Percentiles rank a stretch among this genome's conserved stretches.
Conservation (phyloP, 2,329 filamentous ascomycete genomes). For the Lachnellula arida region DNA sequence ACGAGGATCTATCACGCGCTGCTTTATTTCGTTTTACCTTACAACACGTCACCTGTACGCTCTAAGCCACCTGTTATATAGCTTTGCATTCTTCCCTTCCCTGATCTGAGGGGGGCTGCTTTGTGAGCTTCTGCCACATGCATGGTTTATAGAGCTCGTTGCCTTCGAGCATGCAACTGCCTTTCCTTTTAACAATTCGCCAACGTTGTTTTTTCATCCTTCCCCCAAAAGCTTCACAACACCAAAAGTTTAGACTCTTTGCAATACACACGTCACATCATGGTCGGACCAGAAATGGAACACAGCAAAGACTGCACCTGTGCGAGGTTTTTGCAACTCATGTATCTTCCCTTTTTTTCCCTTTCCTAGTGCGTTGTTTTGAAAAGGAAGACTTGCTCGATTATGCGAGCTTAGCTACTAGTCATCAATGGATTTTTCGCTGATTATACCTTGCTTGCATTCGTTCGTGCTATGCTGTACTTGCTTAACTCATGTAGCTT, state of each 20-base stretch:
- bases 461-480: background rate
- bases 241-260: slow-evolving; percentile 29
- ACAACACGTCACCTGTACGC: slow-evolving; percentile 22
- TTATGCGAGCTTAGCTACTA: slow-evolving; percentile 1
- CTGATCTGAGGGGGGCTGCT: background rate
- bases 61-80: slow-evolving; percentile 17
- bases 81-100: slow-evolving; percentile 16
- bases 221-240: slow-evolving; percentile 11
- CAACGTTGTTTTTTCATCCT: slow-evolving; percentile 17
- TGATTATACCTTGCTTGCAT: background rate
- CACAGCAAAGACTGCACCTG: slow-evolving; percentile 19
- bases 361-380: background rate
- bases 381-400: slow-evolving; percentile 1
- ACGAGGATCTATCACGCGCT: slow-evolving; percentile 31
- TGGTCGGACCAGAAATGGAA: background rate
- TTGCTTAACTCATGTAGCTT: background rate
- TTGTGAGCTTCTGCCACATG: background rate
- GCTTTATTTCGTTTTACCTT: slow-evolving; percentile 17
- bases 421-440: slow-evolving; percentile 1
- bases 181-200: slow-evolving; percentile 3
- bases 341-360: slow-evolving; percentile 11
- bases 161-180: slow-evolving; percentile 2
- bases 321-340: slow-evolving; percentile 18
- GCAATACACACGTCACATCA: slow-evolving; percentile 7
- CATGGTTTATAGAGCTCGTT: background rate